Percentiles rank a stretch among this genome's conserved stretches.
Conservation (phyloP, 768 basidiomycete genomes). For the Calocybe cyanea region DNA sequence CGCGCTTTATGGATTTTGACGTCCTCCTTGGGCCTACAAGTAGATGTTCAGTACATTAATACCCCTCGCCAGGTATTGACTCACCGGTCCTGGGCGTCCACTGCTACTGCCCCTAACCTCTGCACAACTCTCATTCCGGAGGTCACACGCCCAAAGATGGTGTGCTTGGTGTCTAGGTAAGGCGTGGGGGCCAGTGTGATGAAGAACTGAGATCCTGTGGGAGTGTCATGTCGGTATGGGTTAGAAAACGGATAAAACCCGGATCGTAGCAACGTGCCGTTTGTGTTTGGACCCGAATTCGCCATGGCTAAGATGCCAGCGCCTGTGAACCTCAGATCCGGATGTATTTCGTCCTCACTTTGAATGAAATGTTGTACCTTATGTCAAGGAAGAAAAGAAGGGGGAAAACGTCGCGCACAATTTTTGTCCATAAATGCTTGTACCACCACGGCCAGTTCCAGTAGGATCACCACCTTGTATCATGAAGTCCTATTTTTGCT, state of each 20-base stretch:
- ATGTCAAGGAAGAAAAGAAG: not conserved
- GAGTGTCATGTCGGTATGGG: conserved; percentile 16
- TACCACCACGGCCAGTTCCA: conserved; percentile 90
- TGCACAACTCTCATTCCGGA: conserved; percentile 92
- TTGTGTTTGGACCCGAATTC: conserved; percentile 93
- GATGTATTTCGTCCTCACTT: conserved; percentile 88
- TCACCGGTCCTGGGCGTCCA: conserved; percentile 84
- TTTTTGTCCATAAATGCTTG: conserved; percentile 84
- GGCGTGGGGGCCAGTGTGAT: conserved; percentile 82
- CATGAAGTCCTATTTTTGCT: conserved; percentile 79
- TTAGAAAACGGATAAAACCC: conserved; percentile 42
- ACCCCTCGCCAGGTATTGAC: conserved; percentile 21
- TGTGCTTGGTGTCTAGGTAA: conserved; percentile 80
- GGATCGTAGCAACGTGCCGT: conserved; percentile 58
- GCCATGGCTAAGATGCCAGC: conserved; percentile 97
- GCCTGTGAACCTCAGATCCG: conserved; percentile 90
- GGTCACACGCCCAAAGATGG: conserved; percentile 87
- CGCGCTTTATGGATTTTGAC: conserved; percentile 86
- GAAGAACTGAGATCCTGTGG: conserved; percentile 90
- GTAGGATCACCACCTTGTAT: conserved; percentile 95
- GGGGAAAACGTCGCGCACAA: conserved; percentile 51
- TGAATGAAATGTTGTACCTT: conserved; percentile 6
- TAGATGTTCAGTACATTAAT: conserved; percentile 3
- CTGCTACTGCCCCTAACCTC: conserved; percentile 84
- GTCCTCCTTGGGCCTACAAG: conserved; percentile 60